Base-by-base conservation (phyloP, 1,284 basidiomycete genomes). In the Malassezia obtusa region DNA sequence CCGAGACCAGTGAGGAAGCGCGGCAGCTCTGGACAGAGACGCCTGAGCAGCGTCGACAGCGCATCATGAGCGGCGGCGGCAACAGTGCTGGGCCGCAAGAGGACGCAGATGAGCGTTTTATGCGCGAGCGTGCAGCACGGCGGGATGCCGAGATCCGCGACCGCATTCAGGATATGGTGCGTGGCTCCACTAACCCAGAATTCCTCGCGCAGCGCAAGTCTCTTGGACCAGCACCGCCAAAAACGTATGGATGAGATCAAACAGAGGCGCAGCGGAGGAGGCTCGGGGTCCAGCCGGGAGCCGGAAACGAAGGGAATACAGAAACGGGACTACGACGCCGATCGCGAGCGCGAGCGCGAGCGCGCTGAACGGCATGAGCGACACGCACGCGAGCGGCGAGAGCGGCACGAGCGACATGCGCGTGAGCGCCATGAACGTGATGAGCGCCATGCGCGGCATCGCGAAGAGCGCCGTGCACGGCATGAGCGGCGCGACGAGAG, bases 1-100 rank as follows among this genome's bases (percentile, higher is more conserved):
- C 33, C 8, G 50, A 32, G 2, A 52, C 52, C 32, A 54, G 61
- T 22, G 50, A 40, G 2, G 60, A 68, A 22, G 58, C 48, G 43
- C 62, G 57, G 10, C 26, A 38, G n/a, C 37, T 62, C 1, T 69
- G 67, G 67, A 67, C 63, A 6, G 67, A 69, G 46, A 67, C 62
- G 17, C 65, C 65, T 2, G 58, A 62, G 26, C 52, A 67, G 36
- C 45, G 62, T 14, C 22, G 47, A 21, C 45, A 63, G 43, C 57
- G 67, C 2, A 52, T 65, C 48, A 56, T 53, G 46, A 49, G 58
- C 25, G 60, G 21, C 15, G 32, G 44, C 11, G 53, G 19, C 25
- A 25, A 9, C 17, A 12, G 25, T 30, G 32, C 14, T 14, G 26
- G 14, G 24, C 15, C 4, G 15, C 33, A 52, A 2, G 49, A 43